Conservation (phyloP, 306 rosid genomes). For the Biancaea sappan region DNA sequence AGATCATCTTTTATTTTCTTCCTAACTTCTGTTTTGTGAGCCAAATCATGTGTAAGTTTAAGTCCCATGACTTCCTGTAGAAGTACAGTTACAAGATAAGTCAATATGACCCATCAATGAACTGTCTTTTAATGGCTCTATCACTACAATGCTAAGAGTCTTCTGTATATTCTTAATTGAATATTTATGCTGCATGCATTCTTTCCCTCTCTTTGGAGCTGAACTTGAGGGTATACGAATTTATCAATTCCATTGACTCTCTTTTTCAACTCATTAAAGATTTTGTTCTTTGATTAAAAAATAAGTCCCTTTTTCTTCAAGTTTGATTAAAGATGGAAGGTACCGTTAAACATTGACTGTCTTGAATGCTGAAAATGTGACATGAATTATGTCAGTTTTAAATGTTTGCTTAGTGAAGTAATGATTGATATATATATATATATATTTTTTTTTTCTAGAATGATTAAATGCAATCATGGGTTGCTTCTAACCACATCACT, state of each 20-base stretch:
- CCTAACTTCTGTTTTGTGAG: constrained; percentile 9
- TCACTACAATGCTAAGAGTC: background rate
- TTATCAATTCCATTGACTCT: background rate
- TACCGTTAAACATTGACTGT: background rate
- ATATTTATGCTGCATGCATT: background rate
- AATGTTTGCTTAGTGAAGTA: background rate
- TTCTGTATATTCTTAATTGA: background rate
- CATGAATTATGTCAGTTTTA: background rate
- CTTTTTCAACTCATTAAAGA: background rate
- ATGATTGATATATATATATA: background rate
- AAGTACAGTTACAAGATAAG: background rate
- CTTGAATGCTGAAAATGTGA: constrained; percentile 5
- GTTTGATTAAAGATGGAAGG: background rate
- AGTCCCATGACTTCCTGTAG: background rate
- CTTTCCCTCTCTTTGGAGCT: background rate
- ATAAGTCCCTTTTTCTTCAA: too few species aligned
- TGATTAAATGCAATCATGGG: background rate
- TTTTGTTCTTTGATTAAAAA: background rate
- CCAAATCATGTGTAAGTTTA: background rate
- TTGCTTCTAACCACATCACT: background rate
- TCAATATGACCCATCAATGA: constrained; percentile 11
- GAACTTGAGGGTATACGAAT: background rate
- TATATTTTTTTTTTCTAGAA: background rate
- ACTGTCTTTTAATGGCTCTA: constrained; percentile 15
- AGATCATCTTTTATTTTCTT: background rate